phyloP scores from a whole-genome alignment of 345 rosid genomes.

The Camelina neglecta region DNA sequence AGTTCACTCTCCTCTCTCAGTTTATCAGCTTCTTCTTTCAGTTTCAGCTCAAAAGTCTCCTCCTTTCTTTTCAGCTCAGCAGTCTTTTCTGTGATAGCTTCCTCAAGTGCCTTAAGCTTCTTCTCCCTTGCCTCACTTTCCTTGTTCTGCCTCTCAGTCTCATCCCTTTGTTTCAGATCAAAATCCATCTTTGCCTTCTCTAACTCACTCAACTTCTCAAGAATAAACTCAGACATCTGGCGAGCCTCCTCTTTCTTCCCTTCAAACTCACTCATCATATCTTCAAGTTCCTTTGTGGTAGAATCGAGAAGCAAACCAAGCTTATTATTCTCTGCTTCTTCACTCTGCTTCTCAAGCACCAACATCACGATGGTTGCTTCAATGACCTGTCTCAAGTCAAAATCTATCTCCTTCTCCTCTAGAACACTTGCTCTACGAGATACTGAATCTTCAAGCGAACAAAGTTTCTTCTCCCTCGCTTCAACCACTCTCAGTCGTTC shows the following conservation, averaged over 20 bases:
- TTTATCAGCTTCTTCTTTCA: conserved; percentile 20
- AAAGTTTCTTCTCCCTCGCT: conserved; percentile 1
- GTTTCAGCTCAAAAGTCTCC: conserved; percentile 23
- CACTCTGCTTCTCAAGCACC: conserved; percentile 26
- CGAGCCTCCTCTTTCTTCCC: conserved; percentile 17
- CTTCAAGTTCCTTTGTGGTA: neutral
- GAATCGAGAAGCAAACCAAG: neutral
- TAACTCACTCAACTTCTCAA: conserved; percentile 13
- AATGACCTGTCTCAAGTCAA: neutral
- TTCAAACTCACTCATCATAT: neutral
- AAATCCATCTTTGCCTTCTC: conserved; percentile 20
- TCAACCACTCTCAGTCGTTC: conserved; percentile 16
- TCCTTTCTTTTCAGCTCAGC: conserved; percentile 32
- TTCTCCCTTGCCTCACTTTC: conserved; percentile 15
- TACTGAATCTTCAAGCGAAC: conserved; percentile 11
- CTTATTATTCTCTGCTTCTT: neutral
- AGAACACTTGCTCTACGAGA: neutral
- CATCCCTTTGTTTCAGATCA: conserved; percentile 10
- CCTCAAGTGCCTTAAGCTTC: neutral
- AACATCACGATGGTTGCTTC: conserved; percentile 8
- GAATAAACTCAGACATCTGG: neutral
- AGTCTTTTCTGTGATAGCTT: neutral
- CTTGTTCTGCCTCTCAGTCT: neutral
- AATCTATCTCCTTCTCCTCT: conserved; percentile 22
- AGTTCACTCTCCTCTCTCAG: conserved; percentile 21